phyloP scores from a whole-genome alignment of 495 filamentous ascomycete genomes.

The Penicillium soppii region DNA sequence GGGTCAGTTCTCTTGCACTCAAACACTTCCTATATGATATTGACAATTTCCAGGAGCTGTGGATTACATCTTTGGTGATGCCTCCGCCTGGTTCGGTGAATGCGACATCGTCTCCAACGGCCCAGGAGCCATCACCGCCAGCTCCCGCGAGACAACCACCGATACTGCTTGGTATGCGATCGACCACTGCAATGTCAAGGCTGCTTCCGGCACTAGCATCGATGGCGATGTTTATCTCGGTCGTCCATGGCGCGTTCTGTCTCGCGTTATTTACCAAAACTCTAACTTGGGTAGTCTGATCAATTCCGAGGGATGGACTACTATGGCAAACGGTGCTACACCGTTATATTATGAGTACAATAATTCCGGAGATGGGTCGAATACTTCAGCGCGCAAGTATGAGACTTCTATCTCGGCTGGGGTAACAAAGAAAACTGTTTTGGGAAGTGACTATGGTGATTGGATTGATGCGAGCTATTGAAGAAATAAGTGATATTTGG shows the following conservation, averaged over 20 bases:
- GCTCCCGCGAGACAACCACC: conserved; percentile 49
- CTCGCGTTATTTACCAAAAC: conserved; percentile 65
- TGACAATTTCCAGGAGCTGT: conserved; percentile 21
- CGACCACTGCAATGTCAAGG: conserved; percentile 53
- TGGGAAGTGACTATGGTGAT: conserved; percentile 49
- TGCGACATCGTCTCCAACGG: conserved; percentile 58
- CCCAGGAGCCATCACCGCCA: conserved; percentile 53
- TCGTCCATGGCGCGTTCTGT: conserved; percentile 63
- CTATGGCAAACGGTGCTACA: conserved; percentile 44
- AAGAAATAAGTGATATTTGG: no score
- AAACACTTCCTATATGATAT: neutral
- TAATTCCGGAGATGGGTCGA: conserved; percentile 58
- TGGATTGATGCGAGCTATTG: conserved; percentile 36
- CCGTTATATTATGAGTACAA: conserved; percentile 58
- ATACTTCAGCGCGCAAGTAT: conserved; percentile 55
- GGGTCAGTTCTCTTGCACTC: conserved; percentile 32
- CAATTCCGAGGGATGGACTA: conserved; percentile 60
- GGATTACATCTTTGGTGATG: conserved; percentile 71
- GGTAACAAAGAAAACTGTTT: conserved; percentile 47
- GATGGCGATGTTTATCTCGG: conserved; percentile 62
- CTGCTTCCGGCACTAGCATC: conserved; percentile 45
- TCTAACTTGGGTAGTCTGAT: conserved; percentile 55
- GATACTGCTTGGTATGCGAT: conserved; percentile 64
- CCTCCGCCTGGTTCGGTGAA: conserved; percentile 62
- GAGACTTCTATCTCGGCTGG: conserved; percentile 44